These are phyloP conservation scores for Phalaenopsis equestris DNA, from an alignment of 106 monocot species.

Conservation along the genomic window DNA sequence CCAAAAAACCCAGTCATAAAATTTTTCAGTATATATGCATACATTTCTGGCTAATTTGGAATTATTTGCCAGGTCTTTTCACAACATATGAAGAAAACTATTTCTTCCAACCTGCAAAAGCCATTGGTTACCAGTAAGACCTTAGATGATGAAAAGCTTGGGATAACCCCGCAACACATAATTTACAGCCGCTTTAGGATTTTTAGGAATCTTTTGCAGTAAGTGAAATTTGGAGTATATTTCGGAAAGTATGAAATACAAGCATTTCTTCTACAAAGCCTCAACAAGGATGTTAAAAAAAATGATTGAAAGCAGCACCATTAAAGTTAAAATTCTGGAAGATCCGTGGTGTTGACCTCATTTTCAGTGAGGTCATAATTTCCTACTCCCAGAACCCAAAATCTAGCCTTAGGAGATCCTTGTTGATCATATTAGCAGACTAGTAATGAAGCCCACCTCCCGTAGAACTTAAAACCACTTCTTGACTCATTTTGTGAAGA, in stretches of 20 bases:
- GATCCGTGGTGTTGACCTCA: no score
- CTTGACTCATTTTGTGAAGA: no score
- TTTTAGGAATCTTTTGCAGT: neutral
- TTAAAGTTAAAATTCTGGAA: neutral
- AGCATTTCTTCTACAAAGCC: neutral
- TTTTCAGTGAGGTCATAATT: no score
- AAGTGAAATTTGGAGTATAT: neutral
- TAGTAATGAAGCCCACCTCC: no score
- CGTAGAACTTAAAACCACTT: no score
- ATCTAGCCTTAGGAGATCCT: no score
- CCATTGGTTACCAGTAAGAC: neutral
- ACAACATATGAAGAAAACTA: neutral
- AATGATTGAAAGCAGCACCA: neutral
- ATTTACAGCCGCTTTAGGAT: neutral
- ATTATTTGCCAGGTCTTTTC: neutral
- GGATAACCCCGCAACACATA: neutral
- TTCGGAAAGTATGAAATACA: neutral
- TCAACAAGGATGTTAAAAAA: neutral
- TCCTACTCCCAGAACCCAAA: no score
- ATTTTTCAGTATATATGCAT: neutral
- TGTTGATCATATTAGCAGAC: no score
- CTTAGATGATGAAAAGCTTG: neutral
- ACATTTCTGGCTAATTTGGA: neutral
- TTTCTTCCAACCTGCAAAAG: neutral
- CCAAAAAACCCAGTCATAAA: neutral